Percentiles rank a stretch among this genome's conserved stretches.
Conservation (phyloP, 306 rosid genomes). For the Acacia crassicarpa region DNA sequence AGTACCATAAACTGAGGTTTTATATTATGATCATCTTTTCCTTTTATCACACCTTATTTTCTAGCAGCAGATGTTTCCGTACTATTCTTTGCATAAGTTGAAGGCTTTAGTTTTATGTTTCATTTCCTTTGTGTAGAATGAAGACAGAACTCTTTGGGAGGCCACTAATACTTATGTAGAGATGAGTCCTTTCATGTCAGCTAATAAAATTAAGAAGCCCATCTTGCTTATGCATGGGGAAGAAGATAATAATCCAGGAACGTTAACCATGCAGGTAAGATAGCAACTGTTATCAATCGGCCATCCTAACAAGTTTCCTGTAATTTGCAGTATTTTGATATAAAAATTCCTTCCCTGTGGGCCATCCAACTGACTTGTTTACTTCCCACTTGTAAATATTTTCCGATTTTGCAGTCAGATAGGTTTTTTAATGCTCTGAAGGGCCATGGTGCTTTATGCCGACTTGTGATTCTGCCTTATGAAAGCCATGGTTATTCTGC, state of each 20-base stretch:
- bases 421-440: constrained; percentile 95
- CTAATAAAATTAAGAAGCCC: constrained; percentile 94
- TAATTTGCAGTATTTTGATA: constrained; percentile 24
- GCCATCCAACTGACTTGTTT: constrained; percentile 25
- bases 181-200: constrained; percentile 99
- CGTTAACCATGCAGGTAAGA: constrained; percentile 94
- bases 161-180: constrained; percentile 84
- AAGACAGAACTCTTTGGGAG: constrained; percentile 99
- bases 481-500: constrained; percentile 96
- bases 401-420: constrained; percentile 71
- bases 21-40: not conserved
- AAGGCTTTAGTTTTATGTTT: constrained; percentile 11
- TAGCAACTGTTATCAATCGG: constrained; percentile 4
- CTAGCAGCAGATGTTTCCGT: constrained; percentile 11
- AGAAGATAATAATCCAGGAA: constrained; percentile 95
- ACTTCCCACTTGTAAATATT: constrained; percentile 29
- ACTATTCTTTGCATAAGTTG: constrained; percentile 21
- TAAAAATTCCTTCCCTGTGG: constrained; percentile 2
- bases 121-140: constrained; percentile 57
- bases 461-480: constrained; percentile 85
- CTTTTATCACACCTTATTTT: constrained; percentile 10
- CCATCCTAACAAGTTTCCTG: constrained; percentile 1
- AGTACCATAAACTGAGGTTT: not conserved
- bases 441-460: constrained; percentile 97
- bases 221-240: constrained; percentile 96